These are phyloP conservation scores for Baorangia bicolor DNA, from an alignment of 768 basidiomycete species.

Conservation along the genomic window DNA sequence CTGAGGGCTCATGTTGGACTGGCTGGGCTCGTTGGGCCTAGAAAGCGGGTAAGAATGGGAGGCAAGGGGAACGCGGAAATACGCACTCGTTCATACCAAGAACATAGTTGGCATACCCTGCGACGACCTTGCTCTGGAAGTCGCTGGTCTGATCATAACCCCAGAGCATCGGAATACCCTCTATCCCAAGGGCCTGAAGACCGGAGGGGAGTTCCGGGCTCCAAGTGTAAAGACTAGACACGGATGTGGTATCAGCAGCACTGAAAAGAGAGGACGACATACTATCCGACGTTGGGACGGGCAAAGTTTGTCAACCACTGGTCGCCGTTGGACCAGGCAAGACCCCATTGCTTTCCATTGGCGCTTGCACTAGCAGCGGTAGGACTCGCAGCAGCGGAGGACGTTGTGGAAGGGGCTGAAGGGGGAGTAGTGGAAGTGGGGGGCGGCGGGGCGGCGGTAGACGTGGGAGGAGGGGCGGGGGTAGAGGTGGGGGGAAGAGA, in stretches of 20 bases:
- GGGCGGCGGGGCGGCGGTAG: conserved; percentile 11
- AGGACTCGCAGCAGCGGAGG: conserved; percentile 21
- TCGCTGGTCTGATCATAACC: conserved; percentile 44
- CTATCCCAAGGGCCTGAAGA: conserved; percentile 37
- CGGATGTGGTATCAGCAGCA: neutral
- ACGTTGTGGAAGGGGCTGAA: conserved; percentile 14
- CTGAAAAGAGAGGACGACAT: conserved; percentile 4
- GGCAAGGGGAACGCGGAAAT: neutral
- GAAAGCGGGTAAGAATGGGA: neutral
- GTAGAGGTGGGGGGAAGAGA: neutral
- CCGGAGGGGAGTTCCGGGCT: conserved; percentile 40
- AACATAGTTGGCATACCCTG: conserved; percentile 50
- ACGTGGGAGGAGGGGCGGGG: conserved; percentile 6
- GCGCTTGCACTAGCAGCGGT: neutral
- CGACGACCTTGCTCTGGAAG: conserved; percentile 44
- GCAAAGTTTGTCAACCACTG: conserved; percentile 55
- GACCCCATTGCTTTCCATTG: conserved; percentile 49
- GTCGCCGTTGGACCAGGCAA: conserved; percentile 62
- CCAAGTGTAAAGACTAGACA: conserved; percentile 64
- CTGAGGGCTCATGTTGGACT: conserved; percentile 58
- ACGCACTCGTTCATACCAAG: conserved; percentile 77
- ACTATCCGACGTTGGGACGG: conserved; percentile 42
- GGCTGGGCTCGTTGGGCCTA: conserved; percentile 66
- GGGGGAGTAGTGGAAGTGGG: neutral
- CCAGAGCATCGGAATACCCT: conserved; percentile 70